Evolutionary conservation across 2,329 filamentous ascomycete genomes (phyloP), one percentile per base, ranked within the genome.

Genomic region (Microdochium trichocladiopsis): DNA sequence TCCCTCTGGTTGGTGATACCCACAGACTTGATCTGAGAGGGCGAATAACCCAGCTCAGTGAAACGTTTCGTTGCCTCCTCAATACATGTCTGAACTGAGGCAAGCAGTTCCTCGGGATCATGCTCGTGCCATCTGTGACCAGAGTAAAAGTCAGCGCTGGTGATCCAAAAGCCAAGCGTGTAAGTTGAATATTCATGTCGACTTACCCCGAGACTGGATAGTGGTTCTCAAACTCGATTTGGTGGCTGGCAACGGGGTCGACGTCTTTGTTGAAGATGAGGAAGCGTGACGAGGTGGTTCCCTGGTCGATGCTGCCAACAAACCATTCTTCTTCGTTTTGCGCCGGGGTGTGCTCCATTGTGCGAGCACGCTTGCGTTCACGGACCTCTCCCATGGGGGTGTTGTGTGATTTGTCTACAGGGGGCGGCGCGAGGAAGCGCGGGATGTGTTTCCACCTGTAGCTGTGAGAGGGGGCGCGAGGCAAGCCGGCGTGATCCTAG

Each of bases 1-100:
- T 96, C 91, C 65, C 91, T 84, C 74, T 96, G 90, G 71, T 92
- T 95, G 54, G 90, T 95, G 66, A 96, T 88, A 52, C 91, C 91
- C 58, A 96, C 78, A 11, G 87, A 81, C 66, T 82, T 86, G 63
- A 96, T 89, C 60, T 87, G 80, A 51, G 78, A 76, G 54, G 79
- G 75, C 24, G 78, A 76, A 69, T 90, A 80, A 55, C 90, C 90
- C 52, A 83, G 72, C n/a, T 80, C 75, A 49, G 82, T 70, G 69
- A 95, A 95, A 43, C 85, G 73, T 62, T 83, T 80, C 54, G 86
- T 81, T 0, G 89, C 88, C 57, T 83, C 81, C 59, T 90, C 86
- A 59, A 95, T 91, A 69, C 91, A 96, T 56, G 78, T 78, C 63
- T 90, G 81, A 28, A 93, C 89, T 1, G 89, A 87, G 51, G 75